These are phyloP conservation scores for Hypoxylon cercidicola DNA, from an alignment of 495 filamentous ascomycete species.

Conservation along the genomic window DNA sequence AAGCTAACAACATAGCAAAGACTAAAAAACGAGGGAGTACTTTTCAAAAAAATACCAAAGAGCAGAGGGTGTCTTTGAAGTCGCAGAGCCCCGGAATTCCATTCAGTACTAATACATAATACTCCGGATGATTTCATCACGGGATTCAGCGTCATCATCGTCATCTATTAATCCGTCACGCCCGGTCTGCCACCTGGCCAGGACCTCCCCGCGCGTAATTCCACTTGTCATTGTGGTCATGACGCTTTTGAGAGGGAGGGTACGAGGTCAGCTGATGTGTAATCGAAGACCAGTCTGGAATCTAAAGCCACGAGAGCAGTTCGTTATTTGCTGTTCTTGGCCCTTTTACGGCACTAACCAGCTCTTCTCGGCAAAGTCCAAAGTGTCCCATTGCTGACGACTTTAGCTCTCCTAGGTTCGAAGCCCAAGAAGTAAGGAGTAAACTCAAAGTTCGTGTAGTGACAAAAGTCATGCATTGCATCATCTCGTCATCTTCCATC, in stretches of 20 bases:
- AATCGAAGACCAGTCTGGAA: conserved; percentile 1
- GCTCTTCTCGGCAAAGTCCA: conserved; percentile 12
- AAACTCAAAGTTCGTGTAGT: conserved; percentile 12
- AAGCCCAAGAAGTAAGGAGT: neutral
- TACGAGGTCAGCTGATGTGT: conserved; percentile 35
- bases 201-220: conserved; percentile 18
- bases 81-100: conserved; percentile 11
- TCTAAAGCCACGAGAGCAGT: conserved; percentile 24
- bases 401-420: neutral
- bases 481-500: conserved; percentile 9
- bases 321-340: conserved; percentile 22
- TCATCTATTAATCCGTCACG: conserved; percentile 32
- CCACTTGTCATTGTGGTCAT: conserved; percentile 21
- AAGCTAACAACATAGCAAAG: neutral
- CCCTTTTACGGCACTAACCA: no score
- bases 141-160: conserved; percentile 32
- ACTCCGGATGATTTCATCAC: conserved; percentile 38
- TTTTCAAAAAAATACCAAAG: neutral
- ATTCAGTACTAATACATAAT: conserved; percentile 7
- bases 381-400: conserved; percentile 9
- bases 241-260: conserved; percentile 8
- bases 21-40: neutral
- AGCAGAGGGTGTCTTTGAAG: conserved; percentile 3
- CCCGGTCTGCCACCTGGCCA: conserved; percentile 27
- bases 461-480: conserved; percentile 26